Percentiles rank a stretch among this genome's conserved stretches.
Conservation (phyloP, 148 eudicot species). For the Persicaria maculosa region DNA sequence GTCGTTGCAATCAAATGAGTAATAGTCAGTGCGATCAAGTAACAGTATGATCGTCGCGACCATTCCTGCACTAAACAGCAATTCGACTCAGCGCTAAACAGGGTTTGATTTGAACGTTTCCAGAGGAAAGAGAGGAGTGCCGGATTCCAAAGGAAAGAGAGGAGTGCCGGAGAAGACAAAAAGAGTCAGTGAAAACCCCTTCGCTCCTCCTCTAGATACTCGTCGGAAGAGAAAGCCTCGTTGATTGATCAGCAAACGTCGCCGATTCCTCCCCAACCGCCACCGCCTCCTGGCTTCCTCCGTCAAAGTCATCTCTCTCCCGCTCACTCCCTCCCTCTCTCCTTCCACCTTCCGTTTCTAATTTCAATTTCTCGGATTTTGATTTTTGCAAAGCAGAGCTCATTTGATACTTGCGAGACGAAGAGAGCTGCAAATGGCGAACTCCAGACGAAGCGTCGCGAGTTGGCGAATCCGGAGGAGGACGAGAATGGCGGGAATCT, state of each 20-base stretch:
- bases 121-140: background rate
- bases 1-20: too few relatives aligned
- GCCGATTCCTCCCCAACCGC: constrained; percentile 48
- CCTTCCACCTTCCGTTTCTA: constrained; percentile 7
- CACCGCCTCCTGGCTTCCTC: constrained; percentile 20
- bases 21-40: too few relatives aligned
- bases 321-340: background rate
- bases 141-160: background rate
- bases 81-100: too few relatives aligned
- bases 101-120: too few relatives aligned
- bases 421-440: background rate
- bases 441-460: constrained; percentile 4
- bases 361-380: background rate
- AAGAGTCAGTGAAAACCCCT: background rate
- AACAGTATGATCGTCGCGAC: too few relatives aligned
- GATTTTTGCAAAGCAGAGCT: constrained; percentile 16
- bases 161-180: constrained; percentile 1
- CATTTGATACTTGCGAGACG: constrained; percentile 8
- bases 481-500: constrained; percentile 12
- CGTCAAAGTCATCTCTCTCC: constrained; percentile 10
- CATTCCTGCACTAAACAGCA: too few relatives aligned
- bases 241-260: constrained; percentile 60
- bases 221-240: constrained; percentile 53
- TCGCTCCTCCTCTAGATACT: constrained; percentile 28
- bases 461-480: background rate